Evolutionary conservation across 441 rosid species (phyloP), one percentile per base, ranked within the genome.

Genomic region (Corymbia calophylla): DNA sequence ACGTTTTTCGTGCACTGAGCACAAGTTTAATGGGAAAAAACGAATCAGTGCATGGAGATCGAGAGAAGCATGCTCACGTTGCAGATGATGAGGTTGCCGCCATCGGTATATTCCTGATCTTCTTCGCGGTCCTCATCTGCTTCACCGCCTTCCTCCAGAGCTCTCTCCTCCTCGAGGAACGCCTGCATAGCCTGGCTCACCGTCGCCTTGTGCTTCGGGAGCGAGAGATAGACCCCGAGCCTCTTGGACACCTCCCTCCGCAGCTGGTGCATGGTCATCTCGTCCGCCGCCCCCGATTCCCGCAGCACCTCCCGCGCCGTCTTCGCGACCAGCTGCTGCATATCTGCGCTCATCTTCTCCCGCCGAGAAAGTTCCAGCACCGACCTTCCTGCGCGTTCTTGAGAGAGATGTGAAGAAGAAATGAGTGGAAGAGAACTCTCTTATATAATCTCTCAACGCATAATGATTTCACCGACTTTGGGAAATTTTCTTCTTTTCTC

Each of bases 21-120:
- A 21, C 13, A 44, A 70, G 29, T 70, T 2, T 21, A 35, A 70
- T 15, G 8, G 81, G 35, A 35, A 35, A 18, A 39, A 35, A 1
- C 27, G 14, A 35, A 70, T 35, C 48, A 70, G 39, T 70, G 48
- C 48, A 70, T 21, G 48, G 81, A 1, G 48, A 70, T 39, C 81
- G 48, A 39, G 81, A 32, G 47, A 70, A 70, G 35, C 48, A 70
- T 70, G 81, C 95, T 29, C 53, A 96, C 99, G 93, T 93, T 91
- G 91, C 99, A 95, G 93, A 97, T 88, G 89, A 97, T 92, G 92
- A 94, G 96, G 92, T 97, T 95, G 8, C 99, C 98, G 11, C 93
- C 95, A 60, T 97, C 98, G 64, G 96, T 97, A 12, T 90, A 94
- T 94, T 96, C 95, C 87, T 91, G 89, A 53, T 53, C 91, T 53